phyloP scores from a whole-genome alignment of 768 basidiomycete genomes.

The Auricularia sp. region DNA sequence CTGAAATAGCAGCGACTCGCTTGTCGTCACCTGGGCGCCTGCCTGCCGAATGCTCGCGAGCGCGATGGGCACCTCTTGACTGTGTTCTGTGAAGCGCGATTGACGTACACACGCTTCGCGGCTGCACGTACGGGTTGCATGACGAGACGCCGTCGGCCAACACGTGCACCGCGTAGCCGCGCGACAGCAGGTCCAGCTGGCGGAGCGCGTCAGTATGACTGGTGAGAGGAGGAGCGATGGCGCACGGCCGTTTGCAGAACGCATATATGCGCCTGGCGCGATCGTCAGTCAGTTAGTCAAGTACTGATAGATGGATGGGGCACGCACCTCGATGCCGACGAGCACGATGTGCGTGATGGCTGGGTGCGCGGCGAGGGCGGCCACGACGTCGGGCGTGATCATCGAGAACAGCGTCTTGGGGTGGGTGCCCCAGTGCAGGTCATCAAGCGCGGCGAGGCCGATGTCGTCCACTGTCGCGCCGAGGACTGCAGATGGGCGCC shows the following conservation, averaged over 20 bases:
- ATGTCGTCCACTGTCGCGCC: slow-evolving; percentile 53
- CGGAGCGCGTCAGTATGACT: background rate
- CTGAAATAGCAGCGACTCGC: slow-evolving; percentile 73
- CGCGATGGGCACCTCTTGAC: slow-evolving; percentile 69
- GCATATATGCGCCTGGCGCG: slow-evolving; percentile 70
- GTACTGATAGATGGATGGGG: background rate
- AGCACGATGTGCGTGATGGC: slow-evolving; percentile 54
- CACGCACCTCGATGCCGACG: slow-evolving; percentile 77
- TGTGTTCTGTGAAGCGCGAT: slow-evolving; percentile 6
- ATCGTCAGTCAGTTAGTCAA: background rate
- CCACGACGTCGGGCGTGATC: slow-evolving; percentile 57
- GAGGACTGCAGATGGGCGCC: slow-evolving; percentile 35
- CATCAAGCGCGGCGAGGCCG: slow-evolving; percentile 38
- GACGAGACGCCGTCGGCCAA: slow-evolving; percentile 81
- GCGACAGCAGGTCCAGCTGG: slow-evolving; percentile 45
- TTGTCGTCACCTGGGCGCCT: slow-evolving; percentile 72
- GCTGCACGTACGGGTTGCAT: slow-evolving; percentile 33
- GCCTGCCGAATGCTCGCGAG: slow-evolving; percentile 55
- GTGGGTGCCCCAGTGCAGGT: slow-evolving; percentile 48
- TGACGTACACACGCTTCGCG: background rate
- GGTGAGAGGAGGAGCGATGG: background rate
- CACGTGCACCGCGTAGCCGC: slow-evolving; percentile 47
- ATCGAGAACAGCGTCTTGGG: slow-evolving; percentile 83
- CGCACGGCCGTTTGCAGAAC: slow-evolving; percentile 61
- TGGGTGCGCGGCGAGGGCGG: slow-evolving; percentile 37